Evolutionary conservation across 2,329 filamentous ascomycete genomes (phyloP).

Genomic region (Paecilomyces sp.): DNA sequence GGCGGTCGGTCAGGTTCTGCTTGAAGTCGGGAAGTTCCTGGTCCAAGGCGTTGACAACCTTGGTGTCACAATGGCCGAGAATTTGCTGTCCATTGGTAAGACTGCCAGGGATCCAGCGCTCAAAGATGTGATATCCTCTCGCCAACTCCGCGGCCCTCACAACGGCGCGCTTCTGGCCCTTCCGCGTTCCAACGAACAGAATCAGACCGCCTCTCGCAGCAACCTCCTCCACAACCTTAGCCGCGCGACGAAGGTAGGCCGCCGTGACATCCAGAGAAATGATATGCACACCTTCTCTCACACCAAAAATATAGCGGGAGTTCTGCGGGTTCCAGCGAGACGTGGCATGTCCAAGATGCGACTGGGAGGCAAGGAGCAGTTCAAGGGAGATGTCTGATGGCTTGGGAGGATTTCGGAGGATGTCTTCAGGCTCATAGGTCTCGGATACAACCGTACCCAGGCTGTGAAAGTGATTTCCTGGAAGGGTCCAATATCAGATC

Average conservation of each 20-base stretch:
- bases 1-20: slow-evolving; percentile 53
- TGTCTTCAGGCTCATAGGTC: slow-evolving; percentile 24
- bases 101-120: slow-evolving; percentile 82
- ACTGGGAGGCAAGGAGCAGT: slow-evolving; percentile 78
- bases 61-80: slow-evolving; percentile 60
- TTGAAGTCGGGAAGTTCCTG: slow-evolving; percentile 57
- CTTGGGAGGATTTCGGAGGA: slow-evolving; percentile 61
- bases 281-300: slow-evolving; percentile 82
- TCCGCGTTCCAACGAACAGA: slow-evolving; percentile 81
- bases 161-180: slow-evolving; percentile 72
- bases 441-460: slow-evolving; percentile 22
- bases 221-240: slow-evolving; percentile 85
- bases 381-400: slow-evolving; percentile 82
- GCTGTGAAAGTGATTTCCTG: slow-evolving; percentile 24
- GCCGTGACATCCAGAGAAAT: slow-evolving; percentile 87
- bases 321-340: slow-evolving; percentile 93
- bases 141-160: slow-evolving; percentile 73
- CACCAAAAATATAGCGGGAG: slow-evolving; percentile 86
- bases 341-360: slow-evolving; percentile 83
- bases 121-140: slow-evolving; percentile 78
- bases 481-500: neutral
- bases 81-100: slow-evolving; percentile 93
- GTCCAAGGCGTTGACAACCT: slow-evolving; percentile 73
- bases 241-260: slow-evolving; percentile 81
- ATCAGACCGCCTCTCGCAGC: slow-evolving; percentile 75